Conservation (phyloP, 208 protist genomes). For the Leishmania amazonensis region DNA sequence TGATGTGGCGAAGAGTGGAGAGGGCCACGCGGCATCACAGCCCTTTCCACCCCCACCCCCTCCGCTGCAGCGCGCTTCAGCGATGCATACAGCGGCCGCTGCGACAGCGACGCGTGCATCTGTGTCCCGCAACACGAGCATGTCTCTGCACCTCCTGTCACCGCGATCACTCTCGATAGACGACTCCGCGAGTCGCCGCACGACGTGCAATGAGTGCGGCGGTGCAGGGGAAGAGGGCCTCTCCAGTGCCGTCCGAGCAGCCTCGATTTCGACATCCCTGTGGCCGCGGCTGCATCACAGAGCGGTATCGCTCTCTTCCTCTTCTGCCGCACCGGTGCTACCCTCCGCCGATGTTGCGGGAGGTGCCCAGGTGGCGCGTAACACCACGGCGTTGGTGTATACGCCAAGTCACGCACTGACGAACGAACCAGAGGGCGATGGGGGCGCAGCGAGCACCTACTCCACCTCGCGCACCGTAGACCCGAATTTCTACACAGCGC, state of each 20-base stretch:
- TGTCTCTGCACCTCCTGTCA: constrained; percentile 5
- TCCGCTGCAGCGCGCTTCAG: not conserved
- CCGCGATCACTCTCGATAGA: constrained; percentile 11
- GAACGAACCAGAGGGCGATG: not conserved
- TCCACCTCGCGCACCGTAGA: not conserved
- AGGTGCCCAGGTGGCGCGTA: not conserved
- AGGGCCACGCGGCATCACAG: not conserved
- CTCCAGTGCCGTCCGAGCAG: constrained; percentile 7
- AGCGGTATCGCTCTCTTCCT: not conserved
- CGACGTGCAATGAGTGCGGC: not conserved
- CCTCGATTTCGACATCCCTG: constrained; percentile 12
- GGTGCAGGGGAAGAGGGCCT: not conserved
- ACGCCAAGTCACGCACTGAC: not conserved
- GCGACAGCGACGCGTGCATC: not conserved
- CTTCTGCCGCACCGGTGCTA: not conserved
- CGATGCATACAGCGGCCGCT: not conserved
- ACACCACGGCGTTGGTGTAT: not conserved
- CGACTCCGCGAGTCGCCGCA: no score
- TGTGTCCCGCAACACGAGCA: not conserved
- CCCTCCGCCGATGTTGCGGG: not conserved
- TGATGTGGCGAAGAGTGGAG: not conserved
- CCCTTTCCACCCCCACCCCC: not conserved
- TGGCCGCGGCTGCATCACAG: constrained; percentile 13
- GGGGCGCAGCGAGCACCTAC: no score
- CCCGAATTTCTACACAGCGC: constrained; percentile 1